Conservation (phyloP, 2,329 filamentous ascomycete species). For the Scytalidium lignicola region DNA sequence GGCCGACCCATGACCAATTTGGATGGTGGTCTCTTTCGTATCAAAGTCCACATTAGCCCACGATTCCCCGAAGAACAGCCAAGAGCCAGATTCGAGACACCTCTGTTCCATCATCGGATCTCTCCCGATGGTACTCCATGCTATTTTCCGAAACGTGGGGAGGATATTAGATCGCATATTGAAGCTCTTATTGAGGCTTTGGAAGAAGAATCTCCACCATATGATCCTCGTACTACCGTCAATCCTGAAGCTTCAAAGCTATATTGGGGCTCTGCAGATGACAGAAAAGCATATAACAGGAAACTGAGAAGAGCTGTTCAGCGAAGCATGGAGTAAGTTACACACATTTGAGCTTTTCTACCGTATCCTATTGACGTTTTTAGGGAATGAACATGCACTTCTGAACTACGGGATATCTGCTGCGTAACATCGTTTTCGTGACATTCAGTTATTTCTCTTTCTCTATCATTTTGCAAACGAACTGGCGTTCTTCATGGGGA, state of each 20-base stretch:
- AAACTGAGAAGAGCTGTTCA: constrained; percentile 74
- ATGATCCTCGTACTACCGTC: constrained; percentile 84
- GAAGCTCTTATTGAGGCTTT: constrained; percentile 75
- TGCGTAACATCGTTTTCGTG: too few species aligned
- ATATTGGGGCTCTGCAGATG: constrained; percentile 76
- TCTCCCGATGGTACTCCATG: constrained; percentile 76
- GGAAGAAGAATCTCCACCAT: constrained; percentile 84
- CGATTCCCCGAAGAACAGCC: constrained; percentile 86
- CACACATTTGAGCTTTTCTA: background rate
- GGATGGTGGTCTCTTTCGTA: constrained; percentile 82
- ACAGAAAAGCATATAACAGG: constrained; percentile 81
- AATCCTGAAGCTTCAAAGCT: constrained; percentile 81
- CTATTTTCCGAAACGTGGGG: constrained; percentile 66
- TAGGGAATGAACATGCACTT: constrained; percentile 12
- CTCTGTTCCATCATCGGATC: constrained; percentile 84
- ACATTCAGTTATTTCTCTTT: too few species aligned
- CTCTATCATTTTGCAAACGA: too few species aligned
- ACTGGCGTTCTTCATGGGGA: too few species aligned
- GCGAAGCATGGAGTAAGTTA: constrained; percentile 54
- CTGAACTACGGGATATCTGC: too few species aligned
- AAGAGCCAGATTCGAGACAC: constrained; percentile 72
- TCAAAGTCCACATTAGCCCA: constrained; percentile 74
- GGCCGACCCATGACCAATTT: constrained; percentile 89
- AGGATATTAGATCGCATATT: constrained; percentile 79
- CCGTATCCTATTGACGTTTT: constrained; percentile 3